Base-by-base conservation (phyloP, 108 stramenopile genomes). In the Stephanodiscus minutulus region DNA sequence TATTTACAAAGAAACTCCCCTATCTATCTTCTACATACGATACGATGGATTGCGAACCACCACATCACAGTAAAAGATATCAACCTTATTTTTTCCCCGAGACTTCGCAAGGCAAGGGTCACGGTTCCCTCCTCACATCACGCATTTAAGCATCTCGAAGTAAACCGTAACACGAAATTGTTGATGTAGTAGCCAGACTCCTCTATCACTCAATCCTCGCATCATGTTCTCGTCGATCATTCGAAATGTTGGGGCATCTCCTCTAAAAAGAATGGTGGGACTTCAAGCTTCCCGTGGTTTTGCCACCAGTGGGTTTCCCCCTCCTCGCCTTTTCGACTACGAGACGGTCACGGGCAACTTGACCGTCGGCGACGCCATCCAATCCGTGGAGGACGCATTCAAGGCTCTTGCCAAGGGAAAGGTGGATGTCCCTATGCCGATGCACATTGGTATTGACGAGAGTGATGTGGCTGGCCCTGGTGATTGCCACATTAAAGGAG, bases 351-450 rank as follows among this genome's bases (percentile, higher is more conserved):
- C 88, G 35, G 58, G 61, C 25, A 88, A 91, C 73, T 66, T 97
- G 41, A 88, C 82, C 7, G 93, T 94, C 18, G 65, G 76, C 21
- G 91, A 95, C 72, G 94, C 96, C 18, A 91, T 97, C 57, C 78
- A 85, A 31, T 86, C 90, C 17, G 91, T 97, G 15, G 96, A 97
- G 70, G 79, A 73, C 20, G 96, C 96, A 21, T 97, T 97, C 79
- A 87, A 80, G 18, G 89, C 87, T 22, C 86, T 97, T 41, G 90
- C 94, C 7, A 78, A 91, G 62, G 93, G 91, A 12, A 87, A 93
- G 68, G 96, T 97, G n/a, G 96, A 97, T 74, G 96, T 97, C 27
- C 96, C 96, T 15, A 90, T 95, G 88, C 96, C 96, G 18, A 97
- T 97, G 96, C 96, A 97, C 77, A 95, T 97, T 83, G 94, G 93